Base-by-base conservation (phyloP, 148 eudicot species). In the Fagopyrum homotropicum region DNA sequence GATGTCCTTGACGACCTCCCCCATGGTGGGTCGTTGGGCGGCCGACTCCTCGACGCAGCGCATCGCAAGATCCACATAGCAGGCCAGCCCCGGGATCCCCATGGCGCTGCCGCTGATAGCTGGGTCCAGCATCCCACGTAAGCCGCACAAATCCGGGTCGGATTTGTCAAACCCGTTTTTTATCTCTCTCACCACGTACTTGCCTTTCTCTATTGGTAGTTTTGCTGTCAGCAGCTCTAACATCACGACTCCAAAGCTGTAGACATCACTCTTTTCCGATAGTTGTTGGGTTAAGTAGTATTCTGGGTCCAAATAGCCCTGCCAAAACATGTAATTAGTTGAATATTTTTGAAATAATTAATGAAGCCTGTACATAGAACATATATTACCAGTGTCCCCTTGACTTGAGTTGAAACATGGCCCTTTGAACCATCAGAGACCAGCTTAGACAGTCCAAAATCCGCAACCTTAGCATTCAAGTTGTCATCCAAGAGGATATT, bases 261-360 rank as follows among this genome's bases (percentile, higher is more conserved):
- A 94, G 0, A 94, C 98, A n/a, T 94, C 98, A 30, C 98, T 94
- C 78, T 90, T 94, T 49, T 94, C 98, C 2, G 98, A 91, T 50
- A 94, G 52, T 77, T 94, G 97, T 78, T 94, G 96, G 47, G 90
- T 89, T 90, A 94, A 80, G 89, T 94, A 94, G 82, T 94, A 94
- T 77, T 94, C 98, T 1, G 98, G 98, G 80, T 94, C 98, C 5
- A 94, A 86, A 73, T 94, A 94, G 48, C 98, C 98, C 98, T 94
- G 84, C 76, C 79, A 81, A 12, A 35, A 4, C 1, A 11, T 10
- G 4, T 4, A 11, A 9, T 22, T 22, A 22, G 29, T 29, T 1
- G n/a, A 10, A 40, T 16, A 11, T 10, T 9, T 29, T 17, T 11
- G 19, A 29, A 68, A 8, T 10, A 4, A 15, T 66, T 16, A 16